phyloP scores from a whole-genome alignment of 2,329 filamentous ascomycete genomes.

The Penicillium sp. region DNA sequence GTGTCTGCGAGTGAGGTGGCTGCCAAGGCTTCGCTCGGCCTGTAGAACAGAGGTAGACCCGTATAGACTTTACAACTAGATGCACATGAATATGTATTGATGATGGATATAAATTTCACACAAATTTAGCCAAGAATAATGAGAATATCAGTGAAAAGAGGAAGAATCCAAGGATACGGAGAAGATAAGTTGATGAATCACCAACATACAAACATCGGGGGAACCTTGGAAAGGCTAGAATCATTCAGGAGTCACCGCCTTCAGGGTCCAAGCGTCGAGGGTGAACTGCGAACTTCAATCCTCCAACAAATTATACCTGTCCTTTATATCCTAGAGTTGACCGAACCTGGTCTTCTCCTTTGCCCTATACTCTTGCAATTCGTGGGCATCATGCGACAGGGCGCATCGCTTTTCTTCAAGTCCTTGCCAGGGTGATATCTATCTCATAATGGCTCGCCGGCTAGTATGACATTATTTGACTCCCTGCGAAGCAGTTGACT shows the following conservation, averaged over 20 bases:
- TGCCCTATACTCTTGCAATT: constrained; percentile 9
- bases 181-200: not conserved
- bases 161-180: no score
- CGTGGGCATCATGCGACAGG: constrained; percentile 32
- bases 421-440: constrained; percentile 30
- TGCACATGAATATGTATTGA: not conserved
- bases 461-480: constrained; percentile 31
- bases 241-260: constrained; percentile 30
- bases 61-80: constrained; percentile 9
- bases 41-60: constrained; percentile 1
- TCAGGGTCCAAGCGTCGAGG: constrained; percentile 18
- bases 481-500: not conserved
- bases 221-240: not conserved
- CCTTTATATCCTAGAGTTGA: constrained; percentile 25
- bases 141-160: not conserved
- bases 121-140: not conserved
- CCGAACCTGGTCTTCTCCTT: constrained; percentile 27
- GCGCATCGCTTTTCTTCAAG: constrained; percentile 23
- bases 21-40: constrained; percentile 11
- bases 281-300: constrained; percentile 11
- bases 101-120: not conserved
- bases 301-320: constrained; percentile 3
- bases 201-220: not conserved
- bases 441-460: constrained; percentile 41
- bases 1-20: constrained; percentile 69